Conservation (phyloP, 495 filamentous ascomycete species). For the Aspergillus diversus region DNA sequence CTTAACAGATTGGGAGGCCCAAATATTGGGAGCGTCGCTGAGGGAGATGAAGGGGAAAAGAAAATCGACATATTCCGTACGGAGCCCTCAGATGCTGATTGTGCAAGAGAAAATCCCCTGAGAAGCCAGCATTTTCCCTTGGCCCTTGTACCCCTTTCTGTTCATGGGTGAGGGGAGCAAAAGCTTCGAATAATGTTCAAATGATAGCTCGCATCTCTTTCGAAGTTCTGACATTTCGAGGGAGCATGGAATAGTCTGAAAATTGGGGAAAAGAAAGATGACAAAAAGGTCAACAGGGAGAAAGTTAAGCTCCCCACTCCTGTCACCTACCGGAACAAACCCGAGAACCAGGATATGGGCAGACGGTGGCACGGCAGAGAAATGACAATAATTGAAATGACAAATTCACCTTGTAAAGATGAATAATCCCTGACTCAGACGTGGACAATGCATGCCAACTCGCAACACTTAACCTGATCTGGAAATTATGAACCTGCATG, state of each 20-base stretch:
- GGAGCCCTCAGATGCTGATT: too few species aligned
- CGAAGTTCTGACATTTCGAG: too few species aligned
- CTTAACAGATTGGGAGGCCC: not conserved
- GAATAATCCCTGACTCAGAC: slow-evolving; percentile 12
- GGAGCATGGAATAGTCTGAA: too few species aligned
- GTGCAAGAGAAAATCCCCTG: too few species aligned
- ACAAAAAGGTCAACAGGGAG: not conserved
- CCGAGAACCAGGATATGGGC: slow-evolving; percentile 21
- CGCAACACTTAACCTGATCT: too few species aligned
- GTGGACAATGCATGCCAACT: not conserved
- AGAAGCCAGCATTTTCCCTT: too few species aligned
- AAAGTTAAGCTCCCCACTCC: not conserved
- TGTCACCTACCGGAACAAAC: slow-evolving; percentile 6
- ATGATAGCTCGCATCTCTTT: too few species aligned
- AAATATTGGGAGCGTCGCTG: too few species aligned
- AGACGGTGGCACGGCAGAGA: not conserved
- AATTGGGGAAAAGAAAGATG: not conserved
- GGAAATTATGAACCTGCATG: too few species aligned
- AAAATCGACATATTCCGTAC: not conserved
- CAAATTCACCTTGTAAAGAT: slow-evolving; percentile 10
- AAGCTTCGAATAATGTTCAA: too few species aligned
- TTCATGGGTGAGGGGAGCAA: too few species aligned
- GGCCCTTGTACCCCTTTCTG: too few species aligned
- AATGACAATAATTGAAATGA: slow-evolving; percentile 7
- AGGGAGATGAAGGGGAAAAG: not conserved